Base-by-base conservation (phyloP, 2,329 filamentous ascomycete genomes). In the Eurotiales sp. region DNA sequence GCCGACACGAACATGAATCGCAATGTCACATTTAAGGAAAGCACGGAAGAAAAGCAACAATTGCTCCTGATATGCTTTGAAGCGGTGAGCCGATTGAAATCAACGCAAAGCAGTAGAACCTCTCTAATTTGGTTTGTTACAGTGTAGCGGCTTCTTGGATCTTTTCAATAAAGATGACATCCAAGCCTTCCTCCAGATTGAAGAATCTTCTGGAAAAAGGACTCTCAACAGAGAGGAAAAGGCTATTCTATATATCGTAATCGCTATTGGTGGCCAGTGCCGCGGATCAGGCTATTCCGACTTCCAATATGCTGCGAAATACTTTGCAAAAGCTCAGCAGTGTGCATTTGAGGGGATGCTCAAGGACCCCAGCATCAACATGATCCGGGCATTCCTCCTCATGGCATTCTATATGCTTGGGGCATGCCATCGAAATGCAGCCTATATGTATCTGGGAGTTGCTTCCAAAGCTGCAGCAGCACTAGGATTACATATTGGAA, bases 391-490 rank as follows among this genome's bases (percentile, higher is more conserved):
- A 0, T 83, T 81, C 54, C 62, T 81, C 0, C 66, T 83, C 14
- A 78, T 83, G 75, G 73, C 79, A 0, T 81, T 82, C 55, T 83
- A 81, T 56, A 79, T 82, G 74, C 71, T 82, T 3, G 79, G 78
- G 0, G 77, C 78, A 3, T 83, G 80, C 47, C 77, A 78, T 27
- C 71, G 80, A 8, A 83, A 83, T 51, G 73, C 81, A 0, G 81
- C 81, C 0, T 85, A 82, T 48, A 83, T 85, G 78, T 84, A 84
- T 50, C 62, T 85, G 2, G 81, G 81, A 0, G 76, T 84, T 8
- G 81, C 82, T 1, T 72, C 77, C 0, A 76, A 79, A 48, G 78
- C 81, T 0, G 81, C 82, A 0, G 76, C 78, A 3, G 78, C 80
- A 0, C 59, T 85, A 0, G 82, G 82, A 0, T 59, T 84, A 6